Evolutionary conservation across 768 basidiomycete genomes (phyloP), one percentile per base, ranked within the genome.

Genomic region (Kwoniella bestiolae): DNA sequence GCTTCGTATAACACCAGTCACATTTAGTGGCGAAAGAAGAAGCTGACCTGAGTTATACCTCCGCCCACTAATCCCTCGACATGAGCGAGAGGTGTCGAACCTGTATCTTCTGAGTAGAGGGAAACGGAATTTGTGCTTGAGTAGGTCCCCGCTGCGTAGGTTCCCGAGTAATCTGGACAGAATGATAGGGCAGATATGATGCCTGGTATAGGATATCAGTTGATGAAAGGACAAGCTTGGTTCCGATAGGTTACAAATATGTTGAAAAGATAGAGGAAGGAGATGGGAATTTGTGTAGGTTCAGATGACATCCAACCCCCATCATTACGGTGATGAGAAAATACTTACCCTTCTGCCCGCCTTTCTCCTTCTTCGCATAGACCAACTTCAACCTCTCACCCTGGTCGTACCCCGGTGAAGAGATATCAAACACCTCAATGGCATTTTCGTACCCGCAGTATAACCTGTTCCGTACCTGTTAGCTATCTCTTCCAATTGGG

Each of bases 381-480:
- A 87, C 88, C 1, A 90, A 92, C 16, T 82, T 84, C 3, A 93
- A 69, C 2, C 94, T 85, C 0, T 84, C 85, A 2, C 91, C 91
- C 70, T 57, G 60, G 38, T 68, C 69, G 7, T 87, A 85, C 0
- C 93, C 91, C 0, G 93, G 93, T 26, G 81, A 80, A 9, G 85
- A 82, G 5, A 94, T 78, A 71, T 94, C 91, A 74, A 94, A 91
- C 16, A 92, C 84, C 78, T 94, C 92, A 55, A 95, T 90, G 5
- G 91, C 89, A 69, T 89, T 86, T 78, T 92, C 89, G 65, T 89
- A 90, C 0, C 92, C 92, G 75, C 93, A 93, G 79, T 92, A 95
- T 2, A 95, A 79, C 70, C 92, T 91, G 72, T 14, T 32, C 23
- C 64, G 2, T 26, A 6, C 5, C 26, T 16, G 35, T 38, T 5